phyloP scores from a whole-genome alignment of 495 filamentous ascomycete genomes.

The Xylaria longipes region DNA sequence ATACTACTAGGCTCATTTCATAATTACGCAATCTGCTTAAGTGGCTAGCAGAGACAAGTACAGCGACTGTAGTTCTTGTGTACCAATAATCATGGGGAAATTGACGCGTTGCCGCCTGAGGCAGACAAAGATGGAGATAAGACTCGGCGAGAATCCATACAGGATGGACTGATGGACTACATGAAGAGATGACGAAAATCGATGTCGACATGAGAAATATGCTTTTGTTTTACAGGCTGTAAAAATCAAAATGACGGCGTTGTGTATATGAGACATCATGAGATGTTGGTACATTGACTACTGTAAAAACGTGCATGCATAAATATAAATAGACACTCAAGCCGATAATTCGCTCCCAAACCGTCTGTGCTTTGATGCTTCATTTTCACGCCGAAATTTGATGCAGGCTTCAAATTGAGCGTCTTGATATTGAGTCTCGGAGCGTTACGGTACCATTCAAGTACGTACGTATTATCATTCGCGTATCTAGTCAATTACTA shows the following conservation, averaged over 20 bases:
- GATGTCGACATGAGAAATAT: neutral
- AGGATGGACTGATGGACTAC: neutral
- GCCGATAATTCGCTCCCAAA: neutral
- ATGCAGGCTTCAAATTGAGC: neutral
- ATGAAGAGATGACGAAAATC: neutral
- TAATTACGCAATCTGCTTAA: neutral
- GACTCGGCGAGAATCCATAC: neutral
- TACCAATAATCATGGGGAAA: neutral
- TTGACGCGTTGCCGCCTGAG: neutral
- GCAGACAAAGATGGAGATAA: neutral
- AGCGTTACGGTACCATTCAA: neutral
- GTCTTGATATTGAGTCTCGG: neutral
- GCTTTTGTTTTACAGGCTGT: neutral
- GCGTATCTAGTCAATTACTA: neutral
- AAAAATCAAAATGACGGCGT: neutral
- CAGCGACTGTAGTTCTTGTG: neutral
- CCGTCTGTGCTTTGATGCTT: neutral
- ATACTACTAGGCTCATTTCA: neutral
- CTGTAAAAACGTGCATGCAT: conserved; percentile 4
- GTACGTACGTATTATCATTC: neutral
- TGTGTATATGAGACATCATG: conserved; percentile 2
- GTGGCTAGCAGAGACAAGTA: neutral
- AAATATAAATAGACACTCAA: neutral
- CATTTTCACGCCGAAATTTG: neutral
- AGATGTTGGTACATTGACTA: neutral